Evolutionary conservation across 352 stramenopile species (phyloP).

Genomic region (Pythium brachiatum): DNA sequence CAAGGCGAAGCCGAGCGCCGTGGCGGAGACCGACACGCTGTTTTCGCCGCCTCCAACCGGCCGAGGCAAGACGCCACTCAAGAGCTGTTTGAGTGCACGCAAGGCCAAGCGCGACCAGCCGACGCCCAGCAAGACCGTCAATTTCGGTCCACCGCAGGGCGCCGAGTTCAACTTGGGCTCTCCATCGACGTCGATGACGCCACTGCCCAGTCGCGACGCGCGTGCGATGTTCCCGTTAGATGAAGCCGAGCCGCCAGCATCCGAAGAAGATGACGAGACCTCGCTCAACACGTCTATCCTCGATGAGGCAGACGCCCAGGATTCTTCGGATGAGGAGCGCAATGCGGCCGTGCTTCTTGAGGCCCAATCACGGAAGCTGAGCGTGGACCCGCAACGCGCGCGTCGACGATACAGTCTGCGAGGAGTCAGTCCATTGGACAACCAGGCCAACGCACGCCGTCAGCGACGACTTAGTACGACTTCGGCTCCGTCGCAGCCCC

Average conservation of each 20-base stretch:
- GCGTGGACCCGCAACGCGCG: slow-evolving; percentile 19
- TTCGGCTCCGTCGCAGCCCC: slow-evolving; percentile 4
- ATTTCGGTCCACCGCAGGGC: slow-evolving; percentile 77
- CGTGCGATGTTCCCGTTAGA: slow-evolving; percentile 67
- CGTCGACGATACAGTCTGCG: slow-evolving; percentile 62
- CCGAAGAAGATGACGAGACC: slow-evolving; percentile 72
- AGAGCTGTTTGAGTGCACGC: slow-evolving; percentile 72
- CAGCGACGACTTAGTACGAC: slow-evolving; percentile 35
- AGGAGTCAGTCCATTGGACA: slow-evolving; percentile 78
- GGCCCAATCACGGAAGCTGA: slow-evolving; percentile 2
- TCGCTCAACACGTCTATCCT: slow-evolving; percentile 83
- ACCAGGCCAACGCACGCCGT: slow-evolving; percentile 58
- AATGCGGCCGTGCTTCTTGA: slow-evolving; percentile 7
- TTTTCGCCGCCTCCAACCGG: slow-evolving; percentile 22
- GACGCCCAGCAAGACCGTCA: slow-evolving; percentile 80
- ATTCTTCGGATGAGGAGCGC: slow-evolving; percentile 42
- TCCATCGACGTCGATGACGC: slow-evolving; percentile 85
- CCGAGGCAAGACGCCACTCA: slow-evolving; percentile 49
- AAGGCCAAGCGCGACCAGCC: slow-evolving; percentile 42
- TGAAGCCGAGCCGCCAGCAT: slow-evolving; percentile 18
- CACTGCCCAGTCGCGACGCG: slow-evolving; percentile 61
- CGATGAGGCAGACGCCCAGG: slow-evolving; percentile 61
- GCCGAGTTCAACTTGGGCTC: slow-evolving; percentile 80
- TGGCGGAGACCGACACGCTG: slow-evolving; percentile 8
- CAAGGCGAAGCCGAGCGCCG: neutral